Base-by-base conservation (phyloP, 2,329 filamentous ascomycete species). In the Aspergillus tanneri region DNA sequence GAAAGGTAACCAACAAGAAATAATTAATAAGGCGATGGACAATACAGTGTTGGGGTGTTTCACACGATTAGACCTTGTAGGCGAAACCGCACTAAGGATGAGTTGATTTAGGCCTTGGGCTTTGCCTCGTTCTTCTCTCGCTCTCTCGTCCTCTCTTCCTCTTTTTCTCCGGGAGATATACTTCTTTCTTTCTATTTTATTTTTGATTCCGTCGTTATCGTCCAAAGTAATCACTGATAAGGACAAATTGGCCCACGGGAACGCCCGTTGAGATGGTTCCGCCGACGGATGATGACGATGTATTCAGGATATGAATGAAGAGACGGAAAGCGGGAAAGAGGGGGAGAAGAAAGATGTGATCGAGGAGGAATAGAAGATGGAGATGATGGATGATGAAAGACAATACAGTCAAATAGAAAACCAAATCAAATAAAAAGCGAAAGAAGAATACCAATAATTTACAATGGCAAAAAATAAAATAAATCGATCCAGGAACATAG, bases 371-470 rank as follows among this genome's bases (percentile, higher is more conserved):
- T 44, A 42, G 25, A 34, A 32, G 40, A 42, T 42, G 27, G 37
- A 23, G 25, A 55, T 24, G 36, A 53, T 35, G 49, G 18, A 40
- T 37, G 39, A 56, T 40, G 43, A 52, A 54, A 50, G 46, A 59
- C 57, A 60, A 54, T 59, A 62, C 43, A 46, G 44, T 40, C 24
- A 38, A 24, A 25, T 44, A 47, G 39, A 44, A 42, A 36, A 38
- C 55, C 50, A n/a, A 58, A 60, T 54, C 53, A 57, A 57, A 54
- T 54, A 55, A 49, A 56, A 52, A 52, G 37, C 50, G 34, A 27
- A 47, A 40, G 45, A 45, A 45, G 45, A 42, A 50, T 36, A 32
- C 21, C 47, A 53, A 43, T 41, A 49, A 55, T 49, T 50, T 41
- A 48, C 53, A 52, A 58, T 50, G 52, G 49, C 39, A 40, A 37